phyloP scores from a whole-genome alignment of 1,284 basidiomycete genomes.

The Moniliella sp. region DNA sequence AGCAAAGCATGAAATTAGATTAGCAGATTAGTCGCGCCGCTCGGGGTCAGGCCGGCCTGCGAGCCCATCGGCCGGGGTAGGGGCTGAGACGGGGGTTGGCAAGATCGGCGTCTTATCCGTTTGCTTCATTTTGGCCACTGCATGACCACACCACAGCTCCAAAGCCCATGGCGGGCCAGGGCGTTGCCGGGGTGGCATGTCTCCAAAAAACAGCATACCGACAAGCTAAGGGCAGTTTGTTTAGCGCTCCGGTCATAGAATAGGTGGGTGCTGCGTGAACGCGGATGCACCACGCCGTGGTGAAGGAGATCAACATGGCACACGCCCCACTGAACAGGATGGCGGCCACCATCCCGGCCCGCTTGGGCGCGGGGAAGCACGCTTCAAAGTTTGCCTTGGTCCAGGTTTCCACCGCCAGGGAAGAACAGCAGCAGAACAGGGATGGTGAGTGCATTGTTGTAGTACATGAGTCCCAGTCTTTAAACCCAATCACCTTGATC shows the following conservation, averaged over 20 bases:
- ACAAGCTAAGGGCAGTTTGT: slow-evolving; percentile 67
- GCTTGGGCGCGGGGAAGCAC: slow-evolving; percentile 88
- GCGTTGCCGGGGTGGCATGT: too few relatives aligned
- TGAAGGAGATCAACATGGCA: slow-evolving; percentile 90
- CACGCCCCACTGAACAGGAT: slow-evolving; percentile 89
- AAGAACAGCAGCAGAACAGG: slow-evolving; percentile 68
- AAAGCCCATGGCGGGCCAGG: too few relatives aligned
- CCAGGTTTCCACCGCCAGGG: slow-evolving; percentile 78
- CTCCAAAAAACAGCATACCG: slow-evolving; percentile 42
- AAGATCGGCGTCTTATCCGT: too few relatives aligned
- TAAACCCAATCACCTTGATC: slow-evolving; percentile 88
- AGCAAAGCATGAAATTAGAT: too few relatives aligned
- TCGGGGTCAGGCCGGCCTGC: too few relatives aligned
- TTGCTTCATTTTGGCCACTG: too few relatives aligned
- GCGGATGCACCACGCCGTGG: slow-evolving; percentile 94
- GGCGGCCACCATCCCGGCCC: slow-evolving; percentile 57
- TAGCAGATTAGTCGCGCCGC: too few relatives aligned
- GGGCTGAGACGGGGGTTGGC: too few relatives aligned
- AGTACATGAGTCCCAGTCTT: slow-evolving; percentile 99
- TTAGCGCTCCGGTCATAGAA: slow-evolving; percentile 93
- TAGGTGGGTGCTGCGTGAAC: slow-evolving; percentile 92
- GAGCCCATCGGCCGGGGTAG: too few relatives aligned
- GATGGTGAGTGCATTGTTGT: slow-evolving; percentile 88
- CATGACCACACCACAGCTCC: too few relatives aligned
- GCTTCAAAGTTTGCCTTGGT: slow-evolving; percentile 49